Evolutionary conservation across 352 stramenopile species (phyloP).

Genomic region (Phytophthora pisi): DNA sequence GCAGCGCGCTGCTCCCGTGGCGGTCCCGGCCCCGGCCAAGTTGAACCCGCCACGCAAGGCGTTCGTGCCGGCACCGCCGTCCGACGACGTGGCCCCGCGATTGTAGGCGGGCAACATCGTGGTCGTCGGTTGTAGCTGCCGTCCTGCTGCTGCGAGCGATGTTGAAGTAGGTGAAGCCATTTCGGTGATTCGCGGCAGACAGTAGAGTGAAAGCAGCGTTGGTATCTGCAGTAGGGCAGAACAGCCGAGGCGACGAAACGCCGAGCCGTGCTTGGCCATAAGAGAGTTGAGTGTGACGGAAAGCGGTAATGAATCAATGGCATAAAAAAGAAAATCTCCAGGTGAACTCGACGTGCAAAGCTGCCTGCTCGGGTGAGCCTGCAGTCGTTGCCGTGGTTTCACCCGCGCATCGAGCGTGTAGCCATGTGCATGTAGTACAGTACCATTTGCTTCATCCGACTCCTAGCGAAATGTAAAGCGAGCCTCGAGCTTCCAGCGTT

Average conservation of each 20-base stretch:
- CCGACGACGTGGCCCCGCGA: conserved; percentile 54
- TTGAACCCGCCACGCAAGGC: conserved; percentile 69
- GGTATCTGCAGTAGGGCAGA: neutral
- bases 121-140: neutral
- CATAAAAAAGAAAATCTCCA: neutral
- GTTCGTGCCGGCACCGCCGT: conserved; percentile 56
- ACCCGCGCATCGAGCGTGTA: no score
- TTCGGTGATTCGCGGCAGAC: conserved; percentile 10
- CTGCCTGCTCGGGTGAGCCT: no score
- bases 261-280: neutral
- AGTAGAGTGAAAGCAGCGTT: neutral
- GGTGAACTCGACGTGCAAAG: no score
- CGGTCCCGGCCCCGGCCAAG: conserved; percentile 35
- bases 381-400: no score
- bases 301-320: conserved; percentile 1
- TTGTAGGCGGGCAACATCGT: conserved; percentile 35
- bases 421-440: no score
- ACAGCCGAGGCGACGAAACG: neutral
- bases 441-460: no score
- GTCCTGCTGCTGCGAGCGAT: conserved; percentile 1
- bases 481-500: no score
- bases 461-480: no score
- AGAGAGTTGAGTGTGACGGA: neutral
- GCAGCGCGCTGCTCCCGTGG: conserved; percentile 12
- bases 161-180: conserved; percentile 38